Conservation (phyloP, 768 basidiomycete species). For the Rhizopogon salebrosus region DNA sequence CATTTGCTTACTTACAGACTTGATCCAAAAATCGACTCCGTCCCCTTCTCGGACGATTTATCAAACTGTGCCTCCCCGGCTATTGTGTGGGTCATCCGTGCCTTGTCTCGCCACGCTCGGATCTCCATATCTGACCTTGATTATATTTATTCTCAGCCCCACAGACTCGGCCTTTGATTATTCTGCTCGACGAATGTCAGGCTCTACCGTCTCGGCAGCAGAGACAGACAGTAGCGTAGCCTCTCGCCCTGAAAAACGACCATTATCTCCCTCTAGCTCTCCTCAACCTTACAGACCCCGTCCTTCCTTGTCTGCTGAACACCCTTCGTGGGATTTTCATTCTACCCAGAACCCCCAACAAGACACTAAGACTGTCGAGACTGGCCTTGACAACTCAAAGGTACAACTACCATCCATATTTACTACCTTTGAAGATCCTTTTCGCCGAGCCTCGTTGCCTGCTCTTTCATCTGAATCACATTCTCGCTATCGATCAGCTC, state of each 20-base stretch:
- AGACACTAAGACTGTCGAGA: slow-evolving; percentile 38
- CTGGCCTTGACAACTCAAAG: slow-evolving; percentile 41
- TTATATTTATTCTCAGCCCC: slow-evolving; percentile 24
- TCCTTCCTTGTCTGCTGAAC: slow-evolving; percentile 24
- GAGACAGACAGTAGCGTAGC: slow-evolving; percentile 59
- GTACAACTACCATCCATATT: slow-evolving; percentile 76
- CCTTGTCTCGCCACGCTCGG: slow-evolving; percentile 11
- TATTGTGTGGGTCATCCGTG: slow-evolving; percentile 35
- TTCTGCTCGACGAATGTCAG: slow-evolving; percentile 65
- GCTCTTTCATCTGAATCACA: slow-evolving; percentile 37
- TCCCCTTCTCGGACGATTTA: slow-evolving; percentile 40
- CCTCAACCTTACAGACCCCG: slow-evolving; percentile 49
- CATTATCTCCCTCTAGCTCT: slow-evolving; percentile 44
- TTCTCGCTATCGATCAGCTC: slow-evolving; percentile 47
- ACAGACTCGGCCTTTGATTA: slow-evolving; percentile 51
- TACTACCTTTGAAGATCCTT: slow-evolving; percentile 58
- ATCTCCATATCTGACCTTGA: slow-evolving; percentile 10
- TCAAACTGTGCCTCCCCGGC: slow-evolving; percentile 43
- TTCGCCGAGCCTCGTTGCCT: slow-evolving; percentile 59
- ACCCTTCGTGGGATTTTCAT: slow-evolving; percentile 23
- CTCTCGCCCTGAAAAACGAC: slow-evolving; percentile 58
- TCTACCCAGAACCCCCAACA: slow-evolving; percentile 12
- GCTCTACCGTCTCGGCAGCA: slow-evolving; percentile 62
- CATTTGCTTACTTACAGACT: slow-evolving; percentile 23
- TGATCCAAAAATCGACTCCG: slow-evolving; percentile 35